A percentile compares a stretch with the other conserved stretches of the same genome.
phyloP scores from a whole-genome alignment of 129 eudicot species.

The Flaveria bidentis region DNA sequence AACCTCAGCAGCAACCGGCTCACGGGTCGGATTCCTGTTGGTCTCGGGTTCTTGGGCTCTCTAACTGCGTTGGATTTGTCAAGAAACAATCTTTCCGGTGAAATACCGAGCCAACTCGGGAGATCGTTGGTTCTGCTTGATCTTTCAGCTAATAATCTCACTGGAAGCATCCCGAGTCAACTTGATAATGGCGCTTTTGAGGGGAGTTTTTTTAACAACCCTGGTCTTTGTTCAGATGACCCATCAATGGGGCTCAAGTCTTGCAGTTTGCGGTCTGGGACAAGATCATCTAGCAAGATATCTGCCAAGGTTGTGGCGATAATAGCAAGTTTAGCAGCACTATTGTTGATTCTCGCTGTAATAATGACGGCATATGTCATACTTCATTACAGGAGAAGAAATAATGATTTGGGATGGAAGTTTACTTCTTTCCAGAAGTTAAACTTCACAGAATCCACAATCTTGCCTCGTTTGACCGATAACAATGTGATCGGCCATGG shows the following conservation, averaged over 20 bases:
- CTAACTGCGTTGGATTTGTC: conserved; percentile 67
- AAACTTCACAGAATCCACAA: conserved; percentile 61
- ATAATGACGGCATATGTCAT: conserved; percentile 36
- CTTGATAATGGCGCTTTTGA: conserved; percentile 46
- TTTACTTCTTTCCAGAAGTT: conserved; percentile 77
- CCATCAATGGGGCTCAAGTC: conserved; percentile 42
- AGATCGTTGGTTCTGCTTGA: conserved; percentile 44
- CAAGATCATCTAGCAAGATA: conserved; percentile 29
- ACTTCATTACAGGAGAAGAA: conserved; percentile 39
- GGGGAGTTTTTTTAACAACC: conserved; percentile 54
- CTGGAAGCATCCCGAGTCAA: conserved; percentile 66
- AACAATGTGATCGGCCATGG: conserved; percentile 73
- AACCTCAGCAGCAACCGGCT: conserved; percentile 62
- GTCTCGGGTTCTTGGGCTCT: conserved; percentile 50
- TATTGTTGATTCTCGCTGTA: conserved; percentile 37
- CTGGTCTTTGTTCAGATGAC: conserved; percentile 58
- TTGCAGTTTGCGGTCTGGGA: conserved; percentile 40
- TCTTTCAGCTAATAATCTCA: conserved; percentile 61
- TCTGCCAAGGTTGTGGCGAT: conserved; percentile 42
- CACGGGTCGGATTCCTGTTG: conserved; percentile 66
- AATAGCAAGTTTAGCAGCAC: conserved; percentile 47
- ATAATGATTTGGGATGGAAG: conserved; percentile 50
- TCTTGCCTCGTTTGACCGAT: conserved; percentile 64
- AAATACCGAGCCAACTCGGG: conserved; percentile 62
- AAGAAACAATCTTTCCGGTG: conserved; percentile 56